Base-by-base conservation (phyloP, 2,329 filamentous ascomycete genomes). In the Colletotrichum spaethianum region DNA sequence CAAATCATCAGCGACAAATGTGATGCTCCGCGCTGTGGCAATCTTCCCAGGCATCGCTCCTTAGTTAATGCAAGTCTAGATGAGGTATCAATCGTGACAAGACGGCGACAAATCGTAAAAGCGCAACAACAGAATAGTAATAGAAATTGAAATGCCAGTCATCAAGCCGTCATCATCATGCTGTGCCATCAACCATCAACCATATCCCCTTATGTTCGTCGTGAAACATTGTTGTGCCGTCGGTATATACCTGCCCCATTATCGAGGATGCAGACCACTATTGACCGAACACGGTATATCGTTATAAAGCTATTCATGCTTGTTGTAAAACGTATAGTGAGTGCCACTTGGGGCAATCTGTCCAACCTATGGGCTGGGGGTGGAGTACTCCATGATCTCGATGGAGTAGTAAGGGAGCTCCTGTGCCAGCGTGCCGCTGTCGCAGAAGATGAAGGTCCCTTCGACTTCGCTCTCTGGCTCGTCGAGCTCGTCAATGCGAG, bases 401-500 rank as follows among this genome's bases (percentile, higher is more conserved):
- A 86, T 81, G 2, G 82, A 82, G 74, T 83, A 88, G 75, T 87
- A 88, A 1, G 87, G 87, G 14, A 89, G 78, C 76, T 88, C 86
- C 62, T 82, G 82, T 5, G 85, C 85, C 23, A 88, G 79, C n/a
- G 80, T 77, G 63, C 84, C 72, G 23, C 61, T 64, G 31, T 72
- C 73, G 23, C 72, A 73, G 26, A 67, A 74, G 28, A 72, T 61
- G 18, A 73, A 63, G 9, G 67, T 55, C 12, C 83, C 79, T 18
- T 81, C 76, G 55, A 79, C 78, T 61, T 86, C 84, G 31, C 85
- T 87, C 68, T 84, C 82, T 14, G 87, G 87, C 77, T 89, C 87
- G 20, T 88, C 87, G 1, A 87, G 80, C 78, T 89, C 87, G 46
- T 88, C 86, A 69, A 89, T 89, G 46, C 85, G 82, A 14, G 85